Percentiles rank a stretch among this genome's conserved stretches.
Evolutionary conservation across 2,329 filamentous ascomycete genomes (phyloP).

Genomic region (Penicillium sp.): DNA sequence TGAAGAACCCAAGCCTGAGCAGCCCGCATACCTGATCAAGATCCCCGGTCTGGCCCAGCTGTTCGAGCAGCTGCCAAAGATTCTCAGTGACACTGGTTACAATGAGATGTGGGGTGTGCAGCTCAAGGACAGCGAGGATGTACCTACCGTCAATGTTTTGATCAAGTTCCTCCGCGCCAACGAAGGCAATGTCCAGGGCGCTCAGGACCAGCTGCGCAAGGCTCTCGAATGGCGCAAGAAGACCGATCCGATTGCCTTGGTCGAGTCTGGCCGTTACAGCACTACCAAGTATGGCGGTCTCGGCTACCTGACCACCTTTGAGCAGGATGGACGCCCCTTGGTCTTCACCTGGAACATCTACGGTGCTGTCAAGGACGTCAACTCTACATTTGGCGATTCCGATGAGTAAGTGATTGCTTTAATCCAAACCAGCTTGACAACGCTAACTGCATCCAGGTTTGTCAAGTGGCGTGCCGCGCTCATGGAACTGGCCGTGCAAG

Average conservation of each 20-base stretch:
- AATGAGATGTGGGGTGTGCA: slow-evolving; percentile 85
- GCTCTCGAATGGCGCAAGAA: slow-evolving; percentile 83
- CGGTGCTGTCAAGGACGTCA: slow-evolving; percentile 78
- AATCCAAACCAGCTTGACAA: background rate
- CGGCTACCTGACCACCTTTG: slow-evolving; percentile 78
- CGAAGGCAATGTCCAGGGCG: slow-evolving; percentile 70
- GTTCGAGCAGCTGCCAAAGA: slow-evolving; percentile 58
- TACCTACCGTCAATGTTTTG: slow-evolving; percentile 79
- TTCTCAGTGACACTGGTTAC: slow-evolving; percentile 62
- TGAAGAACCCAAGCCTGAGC: slow-evolving; percentile 28
- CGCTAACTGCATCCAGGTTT: slow-evolving; percentile 61
- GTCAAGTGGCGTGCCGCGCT: slow-evolving; percentile 85
- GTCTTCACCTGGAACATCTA: slow-evolving; percentile 94
- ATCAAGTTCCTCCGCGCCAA: slow-evolving; percentile 96
- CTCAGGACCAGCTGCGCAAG: slow-evolving; percentile 74
- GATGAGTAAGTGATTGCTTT: slow-evolving; percentile 64
- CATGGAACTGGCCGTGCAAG: slow-evolving; percentile 81
- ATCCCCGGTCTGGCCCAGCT: slow-evolving; percentile 56
- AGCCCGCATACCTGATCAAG: slow-evolving; percentile 41
- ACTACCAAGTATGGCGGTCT: slow-evolving; percentile 72
- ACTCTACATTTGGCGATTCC: slow-evolving; percentile 77
- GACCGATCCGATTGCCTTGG: slow-evolving; percentile 68
- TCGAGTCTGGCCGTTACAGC: slow-evolving; percentile 64
- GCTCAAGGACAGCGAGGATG: slow-evolving; percentile 57
- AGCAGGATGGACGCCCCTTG: slow-evolving; percentile 54